phyloP scores from a whole-genome alignment of 2,329 filamentous ascomycete species.

The Verticillium klebahnii region DNA sequence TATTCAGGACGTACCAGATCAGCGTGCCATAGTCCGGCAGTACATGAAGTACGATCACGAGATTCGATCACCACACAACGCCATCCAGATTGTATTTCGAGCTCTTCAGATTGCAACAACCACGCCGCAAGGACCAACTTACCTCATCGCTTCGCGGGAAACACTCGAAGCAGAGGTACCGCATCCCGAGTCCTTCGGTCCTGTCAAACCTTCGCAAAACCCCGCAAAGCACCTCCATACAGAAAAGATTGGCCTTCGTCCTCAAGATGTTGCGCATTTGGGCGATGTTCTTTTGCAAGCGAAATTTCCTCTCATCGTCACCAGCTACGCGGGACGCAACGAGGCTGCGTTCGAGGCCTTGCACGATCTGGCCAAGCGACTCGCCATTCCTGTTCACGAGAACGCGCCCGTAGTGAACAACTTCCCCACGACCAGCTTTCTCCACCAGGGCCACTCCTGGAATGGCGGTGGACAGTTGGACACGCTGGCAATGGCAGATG shows the following conservation, averaged over 20 bases:
- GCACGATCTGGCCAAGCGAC: conserved; percentile 11
- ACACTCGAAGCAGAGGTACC: conserved; percentile 16
- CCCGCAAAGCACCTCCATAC: conserved; percentile 4
- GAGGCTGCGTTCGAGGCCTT: conserved; percentile 9
- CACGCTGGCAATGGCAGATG: conserved; percentile 53
- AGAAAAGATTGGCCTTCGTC: conserved; percentile 6
- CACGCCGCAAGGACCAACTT: conserved; percentile 18
- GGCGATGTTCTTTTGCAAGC: conserved; percentile 3
- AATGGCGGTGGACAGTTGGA: conserved; percentile 14
- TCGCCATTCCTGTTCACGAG: conserved; percentile 37
- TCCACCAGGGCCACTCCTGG: conserved; percentile 14
- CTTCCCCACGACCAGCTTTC: conserved; percentile 15
- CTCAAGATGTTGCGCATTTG: conserved; percentile 5
- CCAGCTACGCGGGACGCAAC: conserved; percentile 11
- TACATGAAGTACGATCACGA: conserved; percentile 24
- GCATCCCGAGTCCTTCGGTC: neutral
- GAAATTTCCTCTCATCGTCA: conserved; percentile 10
- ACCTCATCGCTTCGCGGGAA: conserved; percentile 21
- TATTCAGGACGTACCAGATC: conserved; percentile 36
- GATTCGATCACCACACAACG: conserved; percentile 20
- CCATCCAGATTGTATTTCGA: conserved; percentile 18
- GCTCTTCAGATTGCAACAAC: conserved; percentile 22
- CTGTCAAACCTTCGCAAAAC: conserved; percentile 6
- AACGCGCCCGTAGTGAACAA: conserved; percentile 42
- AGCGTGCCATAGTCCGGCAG: conserved; percentile 29